Percentiles rank a stretch among this genome's conserved stretches.
These are phyloP conservation scores for Epichloe typhina DNA, from an alignment of 2,329 filamentous ascomycete species.

Conservation along the genomic window DNA sequence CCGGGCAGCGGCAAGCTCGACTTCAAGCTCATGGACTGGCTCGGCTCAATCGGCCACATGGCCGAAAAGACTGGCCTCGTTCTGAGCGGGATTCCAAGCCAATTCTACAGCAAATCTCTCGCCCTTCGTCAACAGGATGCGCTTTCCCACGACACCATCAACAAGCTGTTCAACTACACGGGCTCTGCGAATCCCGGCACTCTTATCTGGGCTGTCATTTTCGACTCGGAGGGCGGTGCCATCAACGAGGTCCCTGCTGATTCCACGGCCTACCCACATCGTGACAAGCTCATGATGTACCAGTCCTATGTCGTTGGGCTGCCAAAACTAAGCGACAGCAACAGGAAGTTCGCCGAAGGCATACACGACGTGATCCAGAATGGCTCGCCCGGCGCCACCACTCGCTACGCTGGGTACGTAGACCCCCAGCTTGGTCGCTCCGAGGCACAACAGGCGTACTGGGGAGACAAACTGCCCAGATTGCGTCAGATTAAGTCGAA, in stretches of 20 bases:
- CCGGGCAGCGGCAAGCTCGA: constrained; percentile 27
- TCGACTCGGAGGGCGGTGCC: constrained; percentile 48
- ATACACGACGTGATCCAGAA: constrained; percentile 32
- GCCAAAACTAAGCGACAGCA: constrained; percentile 31
- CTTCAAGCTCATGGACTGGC: constrained; percentile 47
- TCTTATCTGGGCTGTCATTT: constrained; percentile 47
- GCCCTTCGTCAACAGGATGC: constrained; percentile 37
- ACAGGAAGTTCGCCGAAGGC: constrained; percentile 35
- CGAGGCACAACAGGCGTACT: constrained; percentile 37
- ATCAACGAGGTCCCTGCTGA: constrained; percentile 40
- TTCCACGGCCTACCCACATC: constrained; percentile 48
- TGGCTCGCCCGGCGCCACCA: constrained; percentile 25
- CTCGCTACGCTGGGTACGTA: constrained; percentile 51
- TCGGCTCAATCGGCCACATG: constrained; percentile 41
- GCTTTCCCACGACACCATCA: constrained; percentile 30
- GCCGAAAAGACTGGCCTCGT: constrained; percentile 35
- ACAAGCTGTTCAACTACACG: constrained; percentile 40
- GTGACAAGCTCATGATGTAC: constrained; percentile 51
- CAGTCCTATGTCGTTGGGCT: constrained; percentile 47
- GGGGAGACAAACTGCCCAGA: constrained; percentile 35
- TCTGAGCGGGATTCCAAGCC: constrained; percentile 30
- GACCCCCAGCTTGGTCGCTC: constrained; percentile 33
- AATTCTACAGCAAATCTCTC: constrained; percentile 46
- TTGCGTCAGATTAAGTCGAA: constrained; percentile 36
- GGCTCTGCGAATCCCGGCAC: constrained; percentile 35